Base-by-base conservation (phyloP, 1,284 basidiomycete genomes). In the Marasmius sp. region DNA sequence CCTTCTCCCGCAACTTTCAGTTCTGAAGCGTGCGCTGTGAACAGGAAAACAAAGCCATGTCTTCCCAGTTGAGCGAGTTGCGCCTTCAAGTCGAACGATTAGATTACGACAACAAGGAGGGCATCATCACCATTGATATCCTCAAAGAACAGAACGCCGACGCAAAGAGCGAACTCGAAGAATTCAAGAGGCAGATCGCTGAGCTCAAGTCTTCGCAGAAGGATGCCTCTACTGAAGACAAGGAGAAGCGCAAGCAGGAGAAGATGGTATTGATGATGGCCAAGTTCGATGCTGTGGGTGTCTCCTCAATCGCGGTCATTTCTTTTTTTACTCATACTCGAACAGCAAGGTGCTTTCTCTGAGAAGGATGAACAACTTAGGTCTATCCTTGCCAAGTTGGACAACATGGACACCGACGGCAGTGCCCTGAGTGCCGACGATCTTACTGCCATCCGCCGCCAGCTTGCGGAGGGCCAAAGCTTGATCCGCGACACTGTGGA, bases 251-350 rank as follows among this genome's bases (percentile, higher is more conserved):
- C 76, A 99, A 98, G 78, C 95, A 97, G 71, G 97, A 98, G 80
- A 97, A 97, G 85, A 95, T 99, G 92, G 95, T 94, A n/a, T 83
- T 97, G 68, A 97, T 99, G 95, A 98, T 99, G 96, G 94, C 96
- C 64, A 97, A 97, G 77, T 97, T 99, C 71, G 96, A 96, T 79
- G 87, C 92, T 68, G 95, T 95, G 70, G 72, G 89, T 73, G 57
- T 58, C 62, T 68, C 62, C 45, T 56, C 59, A 41, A 57, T 50
- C 60, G 50, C 57, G 52, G 43, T 39, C 66, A 56, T 56, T 45
- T 55, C 60, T 51, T 59, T 48, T 60, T 50, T 61, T 57, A 55
- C 16, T 14, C 18, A 33, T 38, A 54, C 47, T 57, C 54, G 58
- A 73, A 67, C 69, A 91, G 86, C 89, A 94, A 80, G 92, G 91